phyloP scores from a whole-genome alignment of 2,329 filamentous ascomycete genomes.

The Monilinia aucupariae region DNA sequence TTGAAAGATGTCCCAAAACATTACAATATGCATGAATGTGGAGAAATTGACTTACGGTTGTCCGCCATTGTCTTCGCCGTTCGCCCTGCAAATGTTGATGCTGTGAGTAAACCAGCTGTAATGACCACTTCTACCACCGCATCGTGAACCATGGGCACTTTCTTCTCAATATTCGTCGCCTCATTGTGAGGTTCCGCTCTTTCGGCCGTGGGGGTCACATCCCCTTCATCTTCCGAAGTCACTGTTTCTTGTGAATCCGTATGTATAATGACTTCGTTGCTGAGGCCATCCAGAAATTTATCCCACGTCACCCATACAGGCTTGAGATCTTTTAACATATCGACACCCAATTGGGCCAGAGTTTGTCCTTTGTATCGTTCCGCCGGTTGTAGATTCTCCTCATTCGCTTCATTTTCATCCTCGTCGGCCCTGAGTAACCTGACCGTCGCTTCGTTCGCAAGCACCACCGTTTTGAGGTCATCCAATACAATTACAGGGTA shows the following conservation, averaged over 20 bases:
- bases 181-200: conserved; percentile 21
- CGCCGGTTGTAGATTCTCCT: conserved; percentile 40
- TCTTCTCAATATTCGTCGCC: conserved; percentile 22
- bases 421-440: conserved; percentile 57
- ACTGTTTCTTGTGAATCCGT: conserved; percentile 12
- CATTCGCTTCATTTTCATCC: conserved; percentile 35
- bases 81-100: conserved; percentile 16
- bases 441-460: conserved; percentile 73
- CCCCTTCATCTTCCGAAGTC: conserved; percentile 23
- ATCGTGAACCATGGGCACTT: conserved; percentile 47
- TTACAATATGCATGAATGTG: not conserved
- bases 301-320: conserved; percentile 57
- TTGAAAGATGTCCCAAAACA: not conserved
- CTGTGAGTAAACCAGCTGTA: conserved; percentile 36
- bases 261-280: conserved; percentile 25
- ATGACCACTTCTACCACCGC: conserved; percentile 65
- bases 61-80: not conserved
- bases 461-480: conserved; percentile 60
- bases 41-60: conserved; percentile 3
- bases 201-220: conserved; percentile 37
- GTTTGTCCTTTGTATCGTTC: conserved; percentile 61
- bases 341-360: conserved; percentile 65
- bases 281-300: conserved; percentile 50
- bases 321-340: conserved; percentile 63
- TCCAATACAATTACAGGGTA: conserved; percentile 66